Evolutionary conservation across 306 rosid species (phyloP).

Genomic region (Quillaja saponaria): DNA sequence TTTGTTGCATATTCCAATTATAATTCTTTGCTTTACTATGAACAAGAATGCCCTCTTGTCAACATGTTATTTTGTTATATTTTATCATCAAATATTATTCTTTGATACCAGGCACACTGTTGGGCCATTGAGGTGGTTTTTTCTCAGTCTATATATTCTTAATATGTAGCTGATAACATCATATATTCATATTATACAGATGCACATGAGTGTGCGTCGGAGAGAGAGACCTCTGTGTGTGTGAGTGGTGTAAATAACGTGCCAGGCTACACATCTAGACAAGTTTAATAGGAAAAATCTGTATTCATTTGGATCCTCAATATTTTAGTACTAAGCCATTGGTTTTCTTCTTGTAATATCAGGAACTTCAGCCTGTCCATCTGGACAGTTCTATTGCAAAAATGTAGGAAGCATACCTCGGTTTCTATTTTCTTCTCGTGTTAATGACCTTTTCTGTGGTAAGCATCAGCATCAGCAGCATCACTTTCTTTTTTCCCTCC

Average conservation of each 20-base stretch:
- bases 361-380: constrained; percentile 92
- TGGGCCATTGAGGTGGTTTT: too few relatives aligned
- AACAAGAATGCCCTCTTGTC: too few relatives aligned
- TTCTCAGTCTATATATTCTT: too few relatives aligned
- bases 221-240: too few relatives aligned
- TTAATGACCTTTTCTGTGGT: constrained; percentile 87
- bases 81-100: background rate
- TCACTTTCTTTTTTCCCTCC: background rate
- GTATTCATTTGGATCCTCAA: constrained; percentile 1
- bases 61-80: background rate
- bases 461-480: too few relatives aligned
- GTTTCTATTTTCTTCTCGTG: constrained; percentile 74
- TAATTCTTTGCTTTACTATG: background rate
- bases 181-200: constrained; percentile 6
- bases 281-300: too few relatives aligned
- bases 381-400: constrained; percentile 72
- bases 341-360: constrained; percentile 33
- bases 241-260: too few relatives aligned
- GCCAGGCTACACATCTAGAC: too few relatives aligned
- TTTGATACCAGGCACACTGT: constrained; percentile 23
- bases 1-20: background rate
- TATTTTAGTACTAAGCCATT: constrained; percentile 22
- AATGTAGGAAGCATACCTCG: constrained; percentile 82
- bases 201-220: constrained; percentile 5
- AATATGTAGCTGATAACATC: constrained; percentile 4